phyloP scores from a whole-genome alignment of 2,329 filamentous ascomycete genomes.

The Sporothrix euskadiensis region DNA sequence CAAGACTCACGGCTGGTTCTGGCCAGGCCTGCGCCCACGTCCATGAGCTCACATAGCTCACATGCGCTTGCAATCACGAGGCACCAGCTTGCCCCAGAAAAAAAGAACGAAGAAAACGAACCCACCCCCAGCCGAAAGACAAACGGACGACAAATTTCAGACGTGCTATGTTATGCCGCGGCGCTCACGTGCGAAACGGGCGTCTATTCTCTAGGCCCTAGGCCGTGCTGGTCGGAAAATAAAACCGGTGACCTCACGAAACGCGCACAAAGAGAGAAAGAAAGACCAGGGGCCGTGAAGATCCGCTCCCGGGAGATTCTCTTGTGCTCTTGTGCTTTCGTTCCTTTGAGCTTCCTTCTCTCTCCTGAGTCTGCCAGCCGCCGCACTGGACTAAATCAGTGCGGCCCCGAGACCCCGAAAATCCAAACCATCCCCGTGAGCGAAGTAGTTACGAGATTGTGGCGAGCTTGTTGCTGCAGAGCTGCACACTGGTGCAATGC shows the following conservation, averaged over 20 bases:
- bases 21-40: not conserved
- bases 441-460: slow-evolving; percentile 8
- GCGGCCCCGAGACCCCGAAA: slow-evolving; percentile 9
- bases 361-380: not conserved
- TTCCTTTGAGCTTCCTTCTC: not conserved
- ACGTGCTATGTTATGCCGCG: not conserved
- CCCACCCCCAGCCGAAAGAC: not conserved
- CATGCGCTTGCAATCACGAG: slow-evolving; percentile 1
- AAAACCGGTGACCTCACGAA: slow-evolving; percentile 15
- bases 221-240: slow-evolving; percentile 16
- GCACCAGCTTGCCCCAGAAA: not conserved
- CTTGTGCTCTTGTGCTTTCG: not conserved
- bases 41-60: slow-evolving; percentile 9
- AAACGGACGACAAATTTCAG: not conserved
- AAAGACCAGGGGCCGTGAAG: not conserved
- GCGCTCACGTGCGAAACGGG: slow-evolving; percentile 11
- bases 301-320: not conserved
- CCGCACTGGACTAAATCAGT: not conserved
- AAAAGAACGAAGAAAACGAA: not conserved
- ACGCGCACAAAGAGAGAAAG: not conserved
- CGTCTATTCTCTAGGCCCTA: not conserved
- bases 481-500: not conserved
- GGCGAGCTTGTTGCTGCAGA: not conserved
- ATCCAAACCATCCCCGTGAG: not conserved
- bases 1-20: not conserved